Evolutionary conservation across 768 basidiomycete species (phyloP), one percentile per base, ranked within the genome.

Genomic region (Suillus occidentalis): DNA sequence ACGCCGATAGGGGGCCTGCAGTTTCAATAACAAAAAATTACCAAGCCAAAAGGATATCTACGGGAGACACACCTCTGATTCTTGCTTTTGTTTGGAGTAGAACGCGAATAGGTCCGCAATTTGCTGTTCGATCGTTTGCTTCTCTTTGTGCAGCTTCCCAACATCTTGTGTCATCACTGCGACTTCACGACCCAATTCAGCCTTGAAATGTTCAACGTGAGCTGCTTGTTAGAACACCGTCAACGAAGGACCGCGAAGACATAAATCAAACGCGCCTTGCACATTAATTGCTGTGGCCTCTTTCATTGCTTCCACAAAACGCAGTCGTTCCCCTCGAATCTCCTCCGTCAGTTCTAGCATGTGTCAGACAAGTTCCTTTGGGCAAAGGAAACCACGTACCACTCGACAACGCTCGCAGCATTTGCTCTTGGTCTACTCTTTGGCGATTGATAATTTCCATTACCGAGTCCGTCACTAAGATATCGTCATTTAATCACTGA

Each of bases 261-360:
- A 8, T n/a, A 56, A 42, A 56, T 40, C 10, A 37, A 18, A 65
- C 79, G 72, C 75, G 90, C 92, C 79, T 74, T 92, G 89, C 3
- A 96, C 87, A 67, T 95, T 95, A 69, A 96, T 91, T 2, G 87
- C 86, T 0, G 94, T 96, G 1, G 93, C 94, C 69, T 94, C 91
- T 73, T 92, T 92, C 94, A 95, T 96, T n/a, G 94, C 93, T 70
- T 96, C 94, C 6, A 95, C 91, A 70, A 96, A 95, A 7, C 91
- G 82, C 62, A 95, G 77, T 56, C 93, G 78, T 76, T 95, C 94
- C 1, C 94, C 93, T 61, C 89, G 88, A 61, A 96, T 95, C 69
- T 95, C 94, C 63, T 85, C 83, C 4, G 89, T 89, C 25, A 96
- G 83, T 72, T 93, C 94, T 92, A 69, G 55, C 20, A 18, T 45